Evolutionary conservation across 2,329 filamentous ascomycete species (phyloP).

Genomic region (Fusarium humuli): DNA sequence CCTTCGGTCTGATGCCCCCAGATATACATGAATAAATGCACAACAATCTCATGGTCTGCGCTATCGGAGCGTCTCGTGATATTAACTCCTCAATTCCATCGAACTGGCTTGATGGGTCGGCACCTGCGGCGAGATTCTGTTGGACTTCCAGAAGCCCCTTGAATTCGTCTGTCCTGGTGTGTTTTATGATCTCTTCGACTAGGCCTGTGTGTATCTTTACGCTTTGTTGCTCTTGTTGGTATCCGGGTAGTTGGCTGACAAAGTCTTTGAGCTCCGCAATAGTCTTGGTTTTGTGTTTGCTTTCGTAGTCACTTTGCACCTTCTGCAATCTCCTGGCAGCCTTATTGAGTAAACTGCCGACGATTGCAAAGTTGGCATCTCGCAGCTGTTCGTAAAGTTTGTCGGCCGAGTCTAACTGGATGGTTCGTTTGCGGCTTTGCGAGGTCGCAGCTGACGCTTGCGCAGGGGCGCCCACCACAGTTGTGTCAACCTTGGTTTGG

Average conservation of each 20-base stretch:
- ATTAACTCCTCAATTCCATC: constrained; percentile 96
- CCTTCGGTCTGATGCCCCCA: constrained; percentile 87
- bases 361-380: constrained; percentile 94
- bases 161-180: constrained; percentile 90
- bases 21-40: constrained; percentile 93
- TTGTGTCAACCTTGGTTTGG: constrained; percentile 91
- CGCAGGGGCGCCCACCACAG: constrained; percentile 81
- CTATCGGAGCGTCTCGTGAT: constrained; percentile 81
- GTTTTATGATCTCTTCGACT: constrained; percentile 94
- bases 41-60: constrained; percentile 84
- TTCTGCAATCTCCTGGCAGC: constrained; percentile 85
- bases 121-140: constrained; percentile 91
- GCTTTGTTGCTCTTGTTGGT: constrained; percentile 92
- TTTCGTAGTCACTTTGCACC: constrained; percentile 89
- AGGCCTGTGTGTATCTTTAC: constrained; percentile 92
- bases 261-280: constrained; percentile 94
- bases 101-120: constrained; percentile 89
- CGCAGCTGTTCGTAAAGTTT: constrained; percentile 88
- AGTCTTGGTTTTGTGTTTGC: constrained; percentile 87
- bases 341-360: constrained; percentile 89
- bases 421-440: constrained; percentile 81
- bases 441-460: constrained; percentile 68
- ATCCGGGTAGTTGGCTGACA: constrained; percentile 90
- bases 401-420: constrained; percentile 89
- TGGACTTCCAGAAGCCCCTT: constrained; percentile 90